phyloP scores from a whole-genome alignment of 805 yeast species.

The Grigorovia humatica region DNA sequence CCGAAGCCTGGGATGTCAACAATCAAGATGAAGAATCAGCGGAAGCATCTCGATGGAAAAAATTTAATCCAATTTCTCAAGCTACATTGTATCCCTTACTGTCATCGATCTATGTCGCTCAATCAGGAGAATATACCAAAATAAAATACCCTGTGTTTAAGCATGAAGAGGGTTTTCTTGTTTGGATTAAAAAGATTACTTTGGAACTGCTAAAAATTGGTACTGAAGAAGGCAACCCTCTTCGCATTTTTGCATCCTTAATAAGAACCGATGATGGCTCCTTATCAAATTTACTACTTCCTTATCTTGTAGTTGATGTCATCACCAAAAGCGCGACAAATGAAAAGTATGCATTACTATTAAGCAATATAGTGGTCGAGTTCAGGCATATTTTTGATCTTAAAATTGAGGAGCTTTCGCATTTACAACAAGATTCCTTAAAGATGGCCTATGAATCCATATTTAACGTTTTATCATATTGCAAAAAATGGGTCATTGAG shows the following conservation, averaged over 20 bases:
- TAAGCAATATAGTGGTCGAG: constrained; percentile 44
- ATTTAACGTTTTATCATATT: constrained; percentile 72
- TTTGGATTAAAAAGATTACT: constrained; percentile 67
- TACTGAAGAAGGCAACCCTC: constrained; percentile 33
- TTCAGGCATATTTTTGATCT: constrained; percentile 46
- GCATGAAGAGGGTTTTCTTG: constrained; percentile 42
- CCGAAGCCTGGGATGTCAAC: constrained; percentile 25
- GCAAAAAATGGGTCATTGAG: constrained; percentile 60
- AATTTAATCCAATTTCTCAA: constrained; percentile 53
- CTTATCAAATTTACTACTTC: constrained; percentile 61
- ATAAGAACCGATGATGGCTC: constrained; percentile 61
- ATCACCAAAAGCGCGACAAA: constrained; percentile 42
- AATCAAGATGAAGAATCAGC: constrained; percentile 18
- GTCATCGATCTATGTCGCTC: constrained; percentile 56
- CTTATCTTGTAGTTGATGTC: constrained; percentile 61
- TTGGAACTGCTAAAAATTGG: constrained; percentile 46
- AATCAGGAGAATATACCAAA: constrained; percentile 40
- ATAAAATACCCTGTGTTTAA: constrained; percentile 56
- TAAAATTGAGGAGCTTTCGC: constrained; percentile 35
- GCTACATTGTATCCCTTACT: constrained; percentile 68
- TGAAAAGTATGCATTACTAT: constrained; percentile 29
- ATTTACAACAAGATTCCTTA: constrained; percentile 49
- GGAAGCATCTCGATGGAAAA: constrained; percentile 43
- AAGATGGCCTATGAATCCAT: constrained; percentile 61
- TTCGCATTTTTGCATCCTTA: constrained; percentile 52